Evolutionary conservation across 306 rosid genomes (phyloP), one percentile per base, ranked within the genome.

Genomic region (Benincasa hispida): DNA sequence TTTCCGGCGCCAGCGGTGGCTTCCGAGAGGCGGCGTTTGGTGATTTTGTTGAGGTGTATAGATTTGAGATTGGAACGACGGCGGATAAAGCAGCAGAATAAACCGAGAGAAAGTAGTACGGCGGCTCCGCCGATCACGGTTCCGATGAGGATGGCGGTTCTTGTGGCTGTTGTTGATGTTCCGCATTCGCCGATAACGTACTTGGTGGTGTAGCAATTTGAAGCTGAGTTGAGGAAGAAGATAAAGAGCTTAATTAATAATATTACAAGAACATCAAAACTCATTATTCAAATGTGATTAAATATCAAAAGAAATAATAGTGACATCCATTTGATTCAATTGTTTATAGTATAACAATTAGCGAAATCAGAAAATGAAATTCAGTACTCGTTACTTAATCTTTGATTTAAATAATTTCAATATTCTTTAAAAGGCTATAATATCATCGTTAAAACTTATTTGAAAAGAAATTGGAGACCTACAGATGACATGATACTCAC

Each of bases 131-230:
- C 78, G 42, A 35, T 35, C 6, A 35, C 3, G 9, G 97, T 96
- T 88, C 96, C 98, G 47, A 93, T 80, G 61, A 94, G 83, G 76
- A 86, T 80, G 62, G 89, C 79, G 69, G 90, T 72, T 80, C 91
- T 84, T 9, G 88, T 66, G 59, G 81, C 68, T 61, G 67, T 2
- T 15, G 72, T n/a, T 35, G 72, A 10, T 4, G 91, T 91, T 84
- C 96, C 93, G 54, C 98, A 94, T 83, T 85, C 63, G 50, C 89
- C 90, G 25, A 89, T 85, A 77, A 89, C 47, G 87, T 86, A 91
- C 80, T 75, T 90, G 1, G 79, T 76, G 5, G 93, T 85, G 82
- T 50, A 79, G 91, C 98, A 91, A 42, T 69, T 41, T 2, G 34
- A 68, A 5, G 74, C 74, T 68, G 74, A 32, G 22, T 68, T 68